Conservation (phyloP, 495 filamentous ascomycete species). For the Amniculicola lignicola region DNA sequence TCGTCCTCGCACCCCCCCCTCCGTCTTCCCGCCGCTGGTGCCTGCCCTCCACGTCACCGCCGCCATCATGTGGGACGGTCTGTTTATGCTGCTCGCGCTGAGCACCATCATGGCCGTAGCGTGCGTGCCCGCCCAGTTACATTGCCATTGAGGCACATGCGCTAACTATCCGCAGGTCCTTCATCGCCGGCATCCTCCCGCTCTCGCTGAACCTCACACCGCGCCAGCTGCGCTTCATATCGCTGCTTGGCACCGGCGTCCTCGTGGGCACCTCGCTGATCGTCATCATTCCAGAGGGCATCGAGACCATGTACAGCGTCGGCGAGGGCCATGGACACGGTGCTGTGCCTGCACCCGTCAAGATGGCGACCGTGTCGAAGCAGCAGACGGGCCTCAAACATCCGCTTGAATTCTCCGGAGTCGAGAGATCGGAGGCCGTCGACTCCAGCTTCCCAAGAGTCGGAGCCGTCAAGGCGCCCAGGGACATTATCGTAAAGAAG, state of each 20-base stretch:
- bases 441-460: slow-evolving; percentile 1
- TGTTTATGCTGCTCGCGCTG: slow-evolving; percentile 80
- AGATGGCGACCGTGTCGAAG: slow-evolving; percentile 5
- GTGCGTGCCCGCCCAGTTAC: slow-evolving; percentile 52
- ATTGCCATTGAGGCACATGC: slow-evolving; percentile 1
- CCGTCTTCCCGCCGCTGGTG: background rate
- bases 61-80: slow-evolving; percentile 64
- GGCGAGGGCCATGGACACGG: slow-evolving; percentile 45
- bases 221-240: slow-evolving; percentile 82
- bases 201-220: slow-evolving; percentile 86
- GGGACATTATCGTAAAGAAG: slow-evolving; percentile 20
- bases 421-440: slow-evolving; percentile 12
- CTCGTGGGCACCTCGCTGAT: slow-evolving; percentile 92
- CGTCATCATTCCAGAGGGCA: slow-evolving; percentile 95
- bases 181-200: slow-evolving; percentile 89
- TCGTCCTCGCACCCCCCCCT: background rate
- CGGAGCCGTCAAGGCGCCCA: slow-evolving; percentile 13
- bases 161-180: slow-evolving; percentile 62
- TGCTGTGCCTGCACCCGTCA: slow-evolving; percentile 30
- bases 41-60: background rate
- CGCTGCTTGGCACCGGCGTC: slow-evolving; percentile 89
- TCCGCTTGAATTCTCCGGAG: slow-evolving; percentile 1
- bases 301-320: slow-evolving; percentile 80
- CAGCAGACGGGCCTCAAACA: slow-evolving; percentile 21
- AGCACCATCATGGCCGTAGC: slow-evolving; percentile 91